Base-by-base conservation (phyloP, 2,329 filamentous ascomycete genomes). In the Emergomyces orientalis region DNA sequence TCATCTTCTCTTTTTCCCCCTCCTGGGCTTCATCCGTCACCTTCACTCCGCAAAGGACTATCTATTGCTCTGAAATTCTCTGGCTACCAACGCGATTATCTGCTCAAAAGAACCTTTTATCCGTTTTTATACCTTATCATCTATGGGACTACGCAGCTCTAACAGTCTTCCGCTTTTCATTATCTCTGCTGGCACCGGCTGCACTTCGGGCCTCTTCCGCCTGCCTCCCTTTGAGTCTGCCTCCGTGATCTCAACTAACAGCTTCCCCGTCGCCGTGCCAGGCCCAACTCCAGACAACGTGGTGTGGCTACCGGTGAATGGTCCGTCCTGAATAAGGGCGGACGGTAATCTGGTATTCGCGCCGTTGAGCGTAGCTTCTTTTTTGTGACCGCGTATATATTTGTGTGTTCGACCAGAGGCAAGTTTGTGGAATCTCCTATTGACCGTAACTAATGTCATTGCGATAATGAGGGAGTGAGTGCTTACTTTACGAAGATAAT, bases 301-400 rank as follows among this genome's bases (percentile, higher is more conserved):
- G 73, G 69, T 74, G 69, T 79, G 78, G 76, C 69, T 79, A 79
- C 74, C 74, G 77, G 77, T 75, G 69, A 70, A 72, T 69, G 74
- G 78, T 80, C 78, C 78, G 78, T 79, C 78, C 77, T 80, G 77
- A 79, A 75, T 65, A 75, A 77, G 77, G 77, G 75, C 78, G 78
- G 78, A 80, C 78, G 77, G 76, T 79, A 79, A 79, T 71, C 74
- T 69, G 65, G 69, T 70, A 52, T 57, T 55, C 52, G 63, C 59
- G 43, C 59, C 57, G 54, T 62, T 54, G 41, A 52, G 30, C 60
- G 59, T 63, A 59, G 25, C 58, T 51, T 51, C 37, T 49, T 61
- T 39, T 17, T 34, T 49, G 62, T 63, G 45, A 43, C 60, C 52
- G 63, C 61, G 61, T 55, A 32, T 43, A 60, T 37, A 43, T 52